Base-by-base conservation (phyloP, 164 flowering plant genomes). In the Taxillus chinensis region DNA sequence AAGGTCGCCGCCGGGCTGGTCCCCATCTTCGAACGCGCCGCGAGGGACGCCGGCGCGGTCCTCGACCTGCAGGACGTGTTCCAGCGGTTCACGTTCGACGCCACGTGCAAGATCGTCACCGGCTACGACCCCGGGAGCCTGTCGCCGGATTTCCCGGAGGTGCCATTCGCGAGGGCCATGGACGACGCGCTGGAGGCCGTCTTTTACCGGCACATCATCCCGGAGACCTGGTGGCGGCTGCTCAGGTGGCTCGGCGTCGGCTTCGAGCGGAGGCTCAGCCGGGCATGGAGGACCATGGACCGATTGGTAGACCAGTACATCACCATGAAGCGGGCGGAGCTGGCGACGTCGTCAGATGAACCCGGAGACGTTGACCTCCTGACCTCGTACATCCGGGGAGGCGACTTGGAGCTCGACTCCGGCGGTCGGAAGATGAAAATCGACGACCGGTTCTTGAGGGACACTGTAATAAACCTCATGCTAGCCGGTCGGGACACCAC, bases 11-110 rank as follows among this genome's bases (percentile, higher is more conserved):
- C 51, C 3, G 68, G 60, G 15, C 68, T 80, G 3, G 38, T 78
- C 7, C 75, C 74, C 3, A 11, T 77, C 41, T 71, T 78, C 1
- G 67, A 67, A 2, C 42, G 62, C 14, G 53, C 48, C 4, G 63
- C 66, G 2, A 27, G 27, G 27, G n/a, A 38, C 3, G 12, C 17
- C 8, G 68, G 67, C 14, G 11, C 6, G 11, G 67, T 60, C 0
- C 57, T 80, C 41, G 84, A 80, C 45, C 55, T 78, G 60, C 79
- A 80, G 41, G 79, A 80, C 41, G 38, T 75, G 62, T 57, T 78
- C 41, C 74, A 64, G 10, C 72, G 84, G 48, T 67, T 73, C 64
- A 62, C 75, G 0, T 74, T 80, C 46, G 84, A 80, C 40, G 45
- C 64, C 10, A 67, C 73, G 7, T 78, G 80, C 46, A 54, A 7